Conservation (phyloP, 345 rosid genomes). For the Populus alba region DNA sequence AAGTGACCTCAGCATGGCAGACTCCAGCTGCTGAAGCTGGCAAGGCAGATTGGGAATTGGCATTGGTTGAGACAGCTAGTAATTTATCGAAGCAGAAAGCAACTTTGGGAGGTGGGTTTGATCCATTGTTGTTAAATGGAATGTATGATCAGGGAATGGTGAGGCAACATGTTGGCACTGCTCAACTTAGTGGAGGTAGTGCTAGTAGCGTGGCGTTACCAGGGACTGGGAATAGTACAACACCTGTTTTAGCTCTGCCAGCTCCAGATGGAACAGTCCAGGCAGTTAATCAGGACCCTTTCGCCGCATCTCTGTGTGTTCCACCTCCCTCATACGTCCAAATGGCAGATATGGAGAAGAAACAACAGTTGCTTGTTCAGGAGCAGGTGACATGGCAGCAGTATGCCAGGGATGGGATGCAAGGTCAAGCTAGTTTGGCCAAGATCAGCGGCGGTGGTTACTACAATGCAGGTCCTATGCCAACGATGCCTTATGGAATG, state of each 20-base stretch:
- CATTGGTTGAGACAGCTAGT: slow-evolving; percentile 84
- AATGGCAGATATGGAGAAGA: slow-evolving; percentile 73
- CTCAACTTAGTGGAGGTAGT: slow-evolving; percentile 67
- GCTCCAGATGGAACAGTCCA: slow-evolving; percentile 67
- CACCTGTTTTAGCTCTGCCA: slow-evolving; percentile 67
- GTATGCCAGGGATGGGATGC: slow-evolving; percentile 69
- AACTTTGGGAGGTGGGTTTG: slow-evolving; percentile 81
- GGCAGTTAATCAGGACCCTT: slow-evolving; percentile 45
- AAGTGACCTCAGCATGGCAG: slow-evolving; percentile 82
- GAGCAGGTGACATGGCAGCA: slow-evolving; percentile 72
- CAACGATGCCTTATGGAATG: slow-evolving; percentile 54
- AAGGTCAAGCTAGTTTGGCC: slow-evolving; percentile 59
- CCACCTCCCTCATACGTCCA: slow-evolving; percentile 71
- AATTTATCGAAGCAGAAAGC: slow-evolving; percentile 65
- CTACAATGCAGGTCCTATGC: slow-evolving; percentile 37
- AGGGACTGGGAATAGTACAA: slow-evolving; percentile 44
- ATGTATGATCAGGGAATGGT: slow-evolving; percentile 90
- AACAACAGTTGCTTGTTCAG: slow-evolving; percentile 57
- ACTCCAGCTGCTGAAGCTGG: slow-evolving; percentile 79
- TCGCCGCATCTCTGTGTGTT: slow-evolving; percentile 55
- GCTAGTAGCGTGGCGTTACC: slow-evolving; percentile 78
- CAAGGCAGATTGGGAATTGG: slow-evolving; percentile 88
- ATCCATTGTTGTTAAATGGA: slow-evolving; percentile 74
- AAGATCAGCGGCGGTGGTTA: slow-evolving; percentile 42
- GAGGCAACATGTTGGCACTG: slow-evolving; percentile 53